Conservation (phyloP, 164 flowering plant species). For the Tetracentron sinense region DNA sequence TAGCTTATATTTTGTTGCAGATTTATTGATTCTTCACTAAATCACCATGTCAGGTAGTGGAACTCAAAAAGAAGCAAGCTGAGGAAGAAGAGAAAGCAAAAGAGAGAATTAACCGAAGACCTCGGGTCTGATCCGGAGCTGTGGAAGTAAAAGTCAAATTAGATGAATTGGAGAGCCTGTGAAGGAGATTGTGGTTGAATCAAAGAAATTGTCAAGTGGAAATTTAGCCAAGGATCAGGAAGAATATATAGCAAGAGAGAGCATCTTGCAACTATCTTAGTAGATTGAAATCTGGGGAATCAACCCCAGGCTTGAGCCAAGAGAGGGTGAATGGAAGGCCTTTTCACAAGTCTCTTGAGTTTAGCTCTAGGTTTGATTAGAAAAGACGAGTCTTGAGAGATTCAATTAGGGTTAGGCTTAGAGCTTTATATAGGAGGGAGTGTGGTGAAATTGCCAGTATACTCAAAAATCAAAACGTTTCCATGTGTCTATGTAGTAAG, state of each 20-base stretch:
- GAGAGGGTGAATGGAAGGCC: conserved; percentile 4
- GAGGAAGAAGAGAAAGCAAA: conserved; percentile 58
- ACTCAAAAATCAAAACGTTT: no score
- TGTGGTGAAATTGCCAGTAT: no score
- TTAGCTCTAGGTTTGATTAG: no score
- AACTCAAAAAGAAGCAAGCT: conserved; percentile 44
- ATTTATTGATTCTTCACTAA: no score
- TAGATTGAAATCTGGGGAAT: conserved; percentile 4
- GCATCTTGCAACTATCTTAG: conserved; percentile 1
- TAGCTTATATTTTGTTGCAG: no score
- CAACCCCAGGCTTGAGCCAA: conserved; percentile 3
- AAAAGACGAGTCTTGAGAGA: no score
- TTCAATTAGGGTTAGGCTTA: no score
- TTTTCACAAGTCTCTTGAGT: no score
- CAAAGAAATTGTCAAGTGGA: conserved; percentile 32
- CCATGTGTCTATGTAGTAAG: no score
- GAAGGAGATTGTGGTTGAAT: conserved; percentile 52
- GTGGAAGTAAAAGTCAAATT: conserved; percentile 59
- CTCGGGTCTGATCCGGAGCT: conserved; percentile 37
- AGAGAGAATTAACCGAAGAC: conserved; percentile 34
- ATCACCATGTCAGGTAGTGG: conserved; percentile 69
- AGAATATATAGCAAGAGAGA: conserved; percentile 16
- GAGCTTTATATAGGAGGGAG: no score
- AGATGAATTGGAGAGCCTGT: conserved; percentile 60
- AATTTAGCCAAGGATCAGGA: conserved; percentile 9